Percentiles rank a stretch among this genome's conserved stretches.
Conservation (phyloP, 108 stramenopile genomes). For the Epipyxis sp. region DNA sequence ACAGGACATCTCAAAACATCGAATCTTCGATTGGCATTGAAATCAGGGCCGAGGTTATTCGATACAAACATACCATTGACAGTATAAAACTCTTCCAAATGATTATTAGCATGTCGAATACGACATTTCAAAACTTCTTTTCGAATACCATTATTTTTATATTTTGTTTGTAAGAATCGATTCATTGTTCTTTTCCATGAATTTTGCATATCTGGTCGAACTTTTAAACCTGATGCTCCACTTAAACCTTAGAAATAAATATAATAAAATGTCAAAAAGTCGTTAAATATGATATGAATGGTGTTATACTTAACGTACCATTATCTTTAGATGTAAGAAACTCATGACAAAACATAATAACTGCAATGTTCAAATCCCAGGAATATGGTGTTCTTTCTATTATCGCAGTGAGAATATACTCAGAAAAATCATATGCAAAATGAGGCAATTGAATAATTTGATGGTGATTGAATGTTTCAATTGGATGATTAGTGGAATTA, state of each 20-base stretch:
- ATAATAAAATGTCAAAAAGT: no score
- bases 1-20: not conserved
- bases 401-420: not conserved
- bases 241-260: no score
- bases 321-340: not conserved
- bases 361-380: not conserved
- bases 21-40: not conserved
- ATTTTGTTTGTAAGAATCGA: not conserved
- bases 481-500: no score
- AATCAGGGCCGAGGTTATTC: not conserved
- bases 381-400: not conserved
- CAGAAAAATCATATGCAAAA: not conserved
- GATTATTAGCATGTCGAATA: not conserved
- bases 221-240: no score
- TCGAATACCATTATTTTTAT: not conserved
- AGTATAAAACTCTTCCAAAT: not conserved
- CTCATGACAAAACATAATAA: not conserved
- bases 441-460: no score
- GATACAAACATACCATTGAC: not conserved
- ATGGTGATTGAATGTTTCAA: no score
- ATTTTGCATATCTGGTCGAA: no score
- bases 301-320: not conserved
- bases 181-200: not conserved
- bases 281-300: not conserved
- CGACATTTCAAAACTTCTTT: not conserved